A percentile compares a stretch with the other conserved stretches of the same genome.
phyloP scores from a whole-genome alignment of 768 basidiomycete species.

The Rhodotorula sphaerocarpa region DNA sequence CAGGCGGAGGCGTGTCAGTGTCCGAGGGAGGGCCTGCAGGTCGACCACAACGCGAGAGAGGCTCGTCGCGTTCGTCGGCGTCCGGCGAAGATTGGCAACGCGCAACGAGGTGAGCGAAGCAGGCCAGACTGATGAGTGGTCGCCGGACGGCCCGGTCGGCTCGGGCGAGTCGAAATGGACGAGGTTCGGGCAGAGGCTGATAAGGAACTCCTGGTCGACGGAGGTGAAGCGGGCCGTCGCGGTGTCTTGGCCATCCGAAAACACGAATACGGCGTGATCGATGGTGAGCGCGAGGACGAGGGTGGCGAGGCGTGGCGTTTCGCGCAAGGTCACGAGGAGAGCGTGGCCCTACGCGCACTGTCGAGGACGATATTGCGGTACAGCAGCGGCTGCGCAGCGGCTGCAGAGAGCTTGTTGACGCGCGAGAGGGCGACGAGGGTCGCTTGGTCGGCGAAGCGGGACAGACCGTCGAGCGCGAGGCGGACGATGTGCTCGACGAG shows the following conservation, averaged over 20 bases:
- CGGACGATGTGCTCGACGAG: conserved; percentile 1
- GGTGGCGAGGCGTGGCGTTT: background rate
- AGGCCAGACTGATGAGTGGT: no score
- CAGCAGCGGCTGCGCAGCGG: background rate
- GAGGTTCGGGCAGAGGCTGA: conserved; percentile 6
- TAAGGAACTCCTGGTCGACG: conserved; percentile 16
- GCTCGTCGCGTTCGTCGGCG: background rate
- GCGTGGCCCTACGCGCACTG: background rate
- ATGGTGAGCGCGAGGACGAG: background rate
- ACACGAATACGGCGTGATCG: no score
- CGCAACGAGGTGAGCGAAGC: conserved; percentile 2
- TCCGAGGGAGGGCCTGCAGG: background rate
- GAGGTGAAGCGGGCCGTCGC: background rate
- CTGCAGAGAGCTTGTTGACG: background rate
- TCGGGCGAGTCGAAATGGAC: conserved; percentile 7
- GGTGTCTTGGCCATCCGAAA: no score
- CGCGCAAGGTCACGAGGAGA: background rate
- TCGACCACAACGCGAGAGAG: background rate
- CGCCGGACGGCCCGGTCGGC: no score
- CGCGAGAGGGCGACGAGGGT: background rate
- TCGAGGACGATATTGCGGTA: background rate
- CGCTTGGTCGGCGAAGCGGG: background rate
- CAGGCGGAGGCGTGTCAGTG: background rate
- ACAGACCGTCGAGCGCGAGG: background rate
- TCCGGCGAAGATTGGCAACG: background rate